These are phyloP conservation scores for Puccinia novopanici DNA, from an alignment of 1,284 basidiomycete species.

Conservation along the genomic window DNA sequence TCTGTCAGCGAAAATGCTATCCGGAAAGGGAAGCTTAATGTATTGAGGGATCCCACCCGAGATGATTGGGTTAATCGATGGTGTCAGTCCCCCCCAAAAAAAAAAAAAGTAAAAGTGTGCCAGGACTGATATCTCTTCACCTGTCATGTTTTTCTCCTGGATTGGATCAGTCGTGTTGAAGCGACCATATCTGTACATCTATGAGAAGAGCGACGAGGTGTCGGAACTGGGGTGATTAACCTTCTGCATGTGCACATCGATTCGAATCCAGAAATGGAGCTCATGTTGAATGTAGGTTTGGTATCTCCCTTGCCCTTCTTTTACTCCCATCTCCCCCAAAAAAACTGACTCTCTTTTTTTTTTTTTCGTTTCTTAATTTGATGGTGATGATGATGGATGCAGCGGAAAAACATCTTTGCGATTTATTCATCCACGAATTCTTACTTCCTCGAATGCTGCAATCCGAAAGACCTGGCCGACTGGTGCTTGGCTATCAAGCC, in stretches of 20 bases:
- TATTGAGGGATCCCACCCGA: conserved; percentile 47
- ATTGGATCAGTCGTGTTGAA: conserved; percentile 65
- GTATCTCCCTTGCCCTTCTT: neutral
- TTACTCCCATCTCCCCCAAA: neutral
- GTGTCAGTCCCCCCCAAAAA: conserved; percentile 33
- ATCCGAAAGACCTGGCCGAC: conserved; percentile 29
- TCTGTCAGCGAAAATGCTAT: conserved; percentile 41
- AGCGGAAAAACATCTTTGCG: conserved; percentile 50
- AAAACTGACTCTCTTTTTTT: neutral
- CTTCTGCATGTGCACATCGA: conserved; percentile 81
- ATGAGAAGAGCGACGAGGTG: conserved; percentile 74
- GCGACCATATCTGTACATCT: conserved; percentile 84
- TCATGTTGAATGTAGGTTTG: conserved; percentile 71
- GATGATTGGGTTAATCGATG: conserved; percentile 51
- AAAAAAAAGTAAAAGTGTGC: conserved; percentile 60
- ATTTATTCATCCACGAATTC: conserved; percentile 51
- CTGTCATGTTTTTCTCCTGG: conserved; percentile 74
- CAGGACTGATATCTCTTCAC: conserved; percentile 79
- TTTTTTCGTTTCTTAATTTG: neutral
- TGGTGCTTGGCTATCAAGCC: conserved; percentile 45
- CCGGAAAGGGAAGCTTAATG: conserved; percentile 39
- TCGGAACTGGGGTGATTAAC: conserved; percentile 84
- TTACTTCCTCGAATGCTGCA: conserved; percentile 42
- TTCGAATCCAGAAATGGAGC: conserved; percentile 80
- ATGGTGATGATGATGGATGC: neutral